phyloP scores from a whole-genome alignment of 805 yeast species.

The Candida endomychidarum region DNA sequence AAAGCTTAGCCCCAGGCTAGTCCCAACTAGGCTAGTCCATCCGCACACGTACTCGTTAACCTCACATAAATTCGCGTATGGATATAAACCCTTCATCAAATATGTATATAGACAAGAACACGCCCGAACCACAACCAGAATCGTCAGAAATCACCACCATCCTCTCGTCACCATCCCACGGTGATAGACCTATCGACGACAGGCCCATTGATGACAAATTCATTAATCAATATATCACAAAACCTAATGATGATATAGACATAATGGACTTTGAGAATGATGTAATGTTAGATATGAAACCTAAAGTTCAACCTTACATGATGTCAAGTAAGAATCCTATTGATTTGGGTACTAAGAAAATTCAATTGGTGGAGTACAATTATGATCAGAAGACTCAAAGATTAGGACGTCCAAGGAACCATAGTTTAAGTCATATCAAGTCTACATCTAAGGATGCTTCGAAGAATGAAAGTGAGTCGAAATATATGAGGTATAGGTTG shows the following conservation, averaged over 20 bases:
- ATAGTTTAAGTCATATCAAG: slow-evolving; percentile 19
- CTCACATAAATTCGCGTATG: background rate
- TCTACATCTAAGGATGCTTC: slow-evolving; percentile 20
- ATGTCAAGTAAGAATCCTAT: slow-evolving; percentile 1
- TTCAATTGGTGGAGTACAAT: slow-evolving; percentile 29
- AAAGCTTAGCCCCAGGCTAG: no score
- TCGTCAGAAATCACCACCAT: background rate
- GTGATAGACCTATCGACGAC: no score
- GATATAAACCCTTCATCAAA: slow-evolving; percentile 1
- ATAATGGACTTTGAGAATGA: slow-evolving; percentile 1
- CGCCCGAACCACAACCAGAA: background rate
- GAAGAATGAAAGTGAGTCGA: slow-evolving; percentile 29
- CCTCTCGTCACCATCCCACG: no score
- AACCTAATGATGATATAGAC: slow-evolving; percentile 4
- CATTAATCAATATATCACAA: slow-evolving; percentile 1
- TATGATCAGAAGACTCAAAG: slow-evolving; percentile 33
- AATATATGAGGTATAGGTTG: slow-evolving; percentile 33
- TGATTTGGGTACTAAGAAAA: slow-evolving; percentile 1
- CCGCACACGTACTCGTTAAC: no score
- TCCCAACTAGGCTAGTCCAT: no score
- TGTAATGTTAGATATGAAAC: background rate
- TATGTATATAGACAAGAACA: background rate
- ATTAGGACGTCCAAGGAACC: slow-evolving; percentile 37
- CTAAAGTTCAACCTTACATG: slow-evolving; percentile 1
- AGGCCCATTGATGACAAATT: slow-evolving; percentile 1